Evolutionary conservation across 78 protist genomes (phyloP), one percentile per base, ranked within the genome.

Genomic region (Dictyostelium firmibasis): DNA sequence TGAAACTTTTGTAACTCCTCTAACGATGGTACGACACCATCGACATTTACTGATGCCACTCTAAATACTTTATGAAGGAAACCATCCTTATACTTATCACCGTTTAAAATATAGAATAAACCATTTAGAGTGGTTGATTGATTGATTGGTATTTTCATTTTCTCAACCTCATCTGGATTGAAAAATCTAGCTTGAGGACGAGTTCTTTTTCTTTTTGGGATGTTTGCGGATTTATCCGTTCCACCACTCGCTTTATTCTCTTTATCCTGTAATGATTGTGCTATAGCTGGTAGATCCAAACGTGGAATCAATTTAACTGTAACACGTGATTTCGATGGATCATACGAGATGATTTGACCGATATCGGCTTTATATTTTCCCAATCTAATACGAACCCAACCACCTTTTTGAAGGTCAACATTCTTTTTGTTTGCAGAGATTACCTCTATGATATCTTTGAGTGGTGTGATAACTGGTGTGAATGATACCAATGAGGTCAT

Each of bases 1-100:
- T 85, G 92, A 76, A 93, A 93, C 53, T 82, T 79, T 76, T 84
- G 87, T 20, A 93, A 60, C 14, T 93, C 96, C n/a, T 93, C 96
- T 0, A 93, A 35, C 7, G 92, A 36, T 67, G 96, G 96, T 10
- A 36, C 44, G n/a, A 93, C 96, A 47, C 94, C 94, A 60, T 93
- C 92, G 1, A 62, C 33, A 23, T 81, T 36, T 1, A 93, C 29
- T 9, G 81, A 53, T 6, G 60, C 29, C 7, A 85, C 18, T 72
- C 92, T 74, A 41, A 93, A 76, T 2, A 27, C 62, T 13, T 93
- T 93, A 27, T 67, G 44, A 31, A 93, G 85, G 92, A 86, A 93
- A 33, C 96, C 96, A 78, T 93, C 83, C 29, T 77, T 33, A 74
- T 84, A 93, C 43, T 93, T 93, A 44, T 93, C 92, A 25, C 57